These are phyloP conservation scores for Conringia planisiliqua DNA, from an alignment of 345 rosid species.

Conservation along the genomic window DNA sequence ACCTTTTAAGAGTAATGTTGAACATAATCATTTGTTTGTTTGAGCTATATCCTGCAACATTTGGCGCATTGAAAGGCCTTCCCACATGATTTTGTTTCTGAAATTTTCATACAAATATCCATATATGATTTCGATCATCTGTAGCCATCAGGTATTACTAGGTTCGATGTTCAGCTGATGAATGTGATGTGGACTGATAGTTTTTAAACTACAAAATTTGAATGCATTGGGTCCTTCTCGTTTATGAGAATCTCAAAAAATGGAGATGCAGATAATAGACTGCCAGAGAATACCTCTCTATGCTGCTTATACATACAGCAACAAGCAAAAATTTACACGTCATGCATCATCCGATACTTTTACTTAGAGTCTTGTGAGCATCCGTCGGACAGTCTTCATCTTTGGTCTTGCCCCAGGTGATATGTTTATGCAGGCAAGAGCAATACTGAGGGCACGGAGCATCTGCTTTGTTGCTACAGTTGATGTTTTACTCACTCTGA, in stretches of 20 bases:
- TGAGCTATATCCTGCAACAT: conserved; percentile 15
- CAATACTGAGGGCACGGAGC: conserved; percentile 69
- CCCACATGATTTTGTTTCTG: not conserved
- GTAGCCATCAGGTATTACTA: not conserved
- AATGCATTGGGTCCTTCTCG: conserved; percentile 7
- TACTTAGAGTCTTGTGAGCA: conserved; percentile 59
- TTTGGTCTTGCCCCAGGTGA: conserved; percentile 75
- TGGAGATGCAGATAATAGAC: conserved; percentile 8
- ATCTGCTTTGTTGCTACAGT: conserved; percentile 55
- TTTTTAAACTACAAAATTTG: not conserved
- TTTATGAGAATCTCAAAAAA: not conserved
- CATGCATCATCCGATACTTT: conserved; percentile 1
- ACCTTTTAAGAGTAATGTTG: conserved; percentile 20
- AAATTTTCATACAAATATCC: not conserved
- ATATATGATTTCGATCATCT: not conserved
- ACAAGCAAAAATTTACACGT: conserved; percentile 8
- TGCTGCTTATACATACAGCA: not conserved
- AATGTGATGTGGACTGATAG: not conserved
- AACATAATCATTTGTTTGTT: conserved; percentile 18
- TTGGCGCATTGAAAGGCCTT: conserved; percentile 3
- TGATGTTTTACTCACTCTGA: conserved; percentile 59
- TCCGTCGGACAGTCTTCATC: conserved; percentile 68
- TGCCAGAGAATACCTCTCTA: not conserved
- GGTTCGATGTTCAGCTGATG: not conserved
- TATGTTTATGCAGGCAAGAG: conserved; percentile 62